Evolutionary conservation across 305 asterid species (phyloP).

Genomic region (Fraxinus greggii): DNA sequence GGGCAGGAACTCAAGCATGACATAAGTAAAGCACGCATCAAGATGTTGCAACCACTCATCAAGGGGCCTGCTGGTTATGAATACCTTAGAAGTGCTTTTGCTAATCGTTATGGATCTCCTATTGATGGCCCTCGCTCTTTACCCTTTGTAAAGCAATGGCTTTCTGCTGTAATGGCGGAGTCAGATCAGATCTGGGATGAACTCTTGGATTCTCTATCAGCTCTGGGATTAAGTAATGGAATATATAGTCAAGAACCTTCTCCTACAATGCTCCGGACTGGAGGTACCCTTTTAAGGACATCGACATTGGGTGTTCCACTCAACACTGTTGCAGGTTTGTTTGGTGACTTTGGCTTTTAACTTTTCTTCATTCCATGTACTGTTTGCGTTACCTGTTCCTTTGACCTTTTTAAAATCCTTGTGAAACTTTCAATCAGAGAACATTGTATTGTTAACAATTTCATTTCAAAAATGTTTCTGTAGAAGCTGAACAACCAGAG

Average conservation of each 20-base stretch:
- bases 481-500: constrained; percentile 16
- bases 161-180: constrained; percentile 22
- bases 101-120: constrained; percentile 27
- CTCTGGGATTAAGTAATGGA: constrained; percentile 19
- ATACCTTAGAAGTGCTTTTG: constrained; percentile 27
- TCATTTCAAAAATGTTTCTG: neutral
- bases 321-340: neutral
- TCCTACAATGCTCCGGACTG: constrained; percentile 25
- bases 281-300: constrained; percentile 21
- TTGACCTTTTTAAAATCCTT: neutral
- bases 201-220: constrained; percentile 22
- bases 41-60: constrained; percentile 25
- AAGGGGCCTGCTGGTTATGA: constrained; percentile 34
- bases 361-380: neutral
- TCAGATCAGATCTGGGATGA: constrained; percentile 28
- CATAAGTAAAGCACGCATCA: constrained; percentile 25
- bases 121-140: constrained; percentile 18
- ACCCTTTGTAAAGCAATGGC: constrained; percentile 24
- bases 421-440: neutral
- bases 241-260: constrained; percentile 5
- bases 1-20: constrained; percentile 25
- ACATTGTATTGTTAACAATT: neutral
- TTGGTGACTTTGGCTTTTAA: neutral
- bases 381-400: neutral
- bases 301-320: constrained; percentile 4